These are phyloP conservation scores for Emergomyces africanus DNA, from an alignment of 2,329 filamentous ascomycete species.

Conservation along the genomic window DNA sequence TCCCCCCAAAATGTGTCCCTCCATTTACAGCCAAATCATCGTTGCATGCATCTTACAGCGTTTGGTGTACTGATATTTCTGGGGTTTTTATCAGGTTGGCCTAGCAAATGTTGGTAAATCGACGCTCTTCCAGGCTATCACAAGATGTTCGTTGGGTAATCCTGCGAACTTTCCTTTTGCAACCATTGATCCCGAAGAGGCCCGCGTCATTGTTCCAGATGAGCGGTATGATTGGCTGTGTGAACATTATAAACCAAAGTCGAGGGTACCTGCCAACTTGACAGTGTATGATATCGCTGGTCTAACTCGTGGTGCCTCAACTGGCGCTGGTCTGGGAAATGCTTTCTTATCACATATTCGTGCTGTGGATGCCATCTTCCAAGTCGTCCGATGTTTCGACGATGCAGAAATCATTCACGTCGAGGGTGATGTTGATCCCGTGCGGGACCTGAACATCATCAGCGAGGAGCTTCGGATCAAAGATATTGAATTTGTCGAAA, in stretches of 20 bases:
- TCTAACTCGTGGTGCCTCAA: constrained; percentile 88
- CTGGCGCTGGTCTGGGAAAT: constrained; percentile 93
- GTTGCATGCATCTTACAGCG: not conserved
- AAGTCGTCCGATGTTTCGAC: constrained; percentile 93
- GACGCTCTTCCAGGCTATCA: constrained; percentile 98
- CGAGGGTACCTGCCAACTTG: constrained; percentile 87
- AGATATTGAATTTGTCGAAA: constrained; percentile 97
- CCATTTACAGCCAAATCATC: not conserved
- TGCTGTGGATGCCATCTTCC: constrained; percentile 95
- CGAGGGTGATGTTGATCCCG: constrained; percentile 94
- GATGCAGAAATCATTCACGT: constrained; percentile 99
- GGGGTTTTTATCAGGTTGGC: constrained; percentile 60
- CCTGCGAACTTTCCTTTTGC: constrained; percentile 99
- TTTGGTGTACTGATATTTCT: not conserved
- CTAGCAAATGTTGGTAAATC: constrained; percentile 99
- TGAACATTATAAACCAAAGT: constrained; percentile 97
- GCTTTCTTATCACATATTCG: constrained; percentile 97
- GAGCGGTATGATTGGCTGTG: constrained; percentile 92
- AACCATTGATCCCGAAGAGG: constrained; percentile 97
- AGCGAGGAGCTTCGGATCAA: constrained; percentile 93
- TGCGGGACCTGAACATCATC: constrained; percentile 91
- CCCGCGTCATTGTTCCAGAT: constrained; percentile 92
- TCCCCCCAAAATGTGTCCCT: not conserved
- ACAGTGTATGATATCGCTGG: constrained; percentile 98
- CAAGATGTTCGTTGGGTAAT: constrained; percentile 93